These are phyloP conservation scores for Epichloe sp. DNA, from an alignment of 2,329 filamentous ascomycete genomes.

Conservation along the genomic window DNA sequence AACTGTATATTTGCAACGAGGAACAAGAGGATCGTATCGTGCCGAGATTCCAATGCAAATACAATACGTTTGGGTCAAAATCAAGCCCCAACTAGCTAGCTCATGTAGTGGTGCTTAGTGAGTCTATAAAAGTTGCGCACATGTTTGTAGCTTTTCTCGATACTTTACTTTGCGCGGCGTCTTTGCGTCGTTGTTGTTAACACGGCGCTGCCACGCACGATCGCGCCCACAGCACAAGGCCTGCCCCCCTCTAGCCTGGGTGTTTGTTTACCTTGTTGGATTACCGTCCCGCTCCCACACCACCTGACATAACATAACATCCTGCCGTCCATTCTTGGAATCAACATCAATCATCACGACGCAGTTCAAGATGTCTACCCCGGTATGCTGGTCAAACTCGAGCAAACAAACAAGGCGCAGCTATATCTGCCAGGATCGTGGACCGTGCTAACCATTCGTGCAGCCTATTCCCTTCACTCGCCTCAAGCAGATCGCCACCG, in stretches of 20 bases:
- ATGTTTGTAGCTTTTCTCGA: not conserved
- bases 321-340: not conserved
- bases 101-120: not conserved
- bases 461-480: conserved; percentile 66
- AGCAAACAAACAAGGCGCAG: not conserved
- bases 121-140: not conserved
- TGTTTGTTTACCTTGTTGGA: not conserved
- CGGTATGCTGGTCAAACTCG: conserved; percentile 14
- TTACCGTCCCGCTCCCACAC: not conserved
- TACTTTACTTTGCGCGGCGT: no score
- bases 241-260: not conserved
- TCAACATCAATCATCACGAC: conserved; percentile 4
- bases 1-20: no score
- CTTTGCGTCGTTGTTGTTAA: no score
- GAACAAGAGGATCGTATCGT: no score
- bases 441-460: not conserved
- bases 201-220: not conserved
- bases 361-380: conserved; percentile 23
- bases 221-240: not conserved
- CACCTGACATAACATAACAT: not conserved
- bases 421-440: not conserved
- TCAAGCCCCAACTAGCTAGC: no score
- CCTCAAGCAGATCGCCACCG: conserved; percentile 73
- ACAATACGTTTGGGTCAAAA: no score
- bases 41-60: no score